Base-by-base conservation (phyloP, 345 rosid species). In the Odontarrhena argentea region DNA sequence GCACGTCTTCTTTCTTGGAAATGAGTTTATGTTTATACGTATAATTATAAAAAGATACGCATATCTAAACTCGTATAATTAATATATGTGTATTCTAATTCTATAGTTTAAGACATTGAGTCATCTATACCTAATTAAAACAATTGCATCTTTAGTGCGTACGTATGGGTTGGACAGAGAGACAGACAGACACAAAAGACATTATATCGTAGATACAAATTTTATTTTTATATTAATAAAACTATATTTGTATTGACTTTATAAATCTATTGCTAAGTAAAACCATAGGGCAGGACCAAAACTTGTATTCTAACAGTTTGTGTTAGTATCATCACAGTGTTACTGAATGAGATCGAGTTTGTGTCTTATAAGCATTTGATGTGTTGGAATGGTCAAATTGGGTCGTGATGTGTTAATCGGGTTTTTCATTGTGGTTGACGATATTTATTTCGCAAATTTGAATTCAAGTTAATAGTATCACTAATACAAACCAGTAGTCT, bases 21-120 rank as follows among this genome's bases (percentile, higher is more conserved):
- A 58, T 54, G 60, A 64, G 52, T 63, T 63, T 48, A 48, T 49
- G 65, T 71, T 4, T 38, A 63, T 56, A 71, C 65, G 70, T 72
- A 64, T 34, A 32, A 32, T 32, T 5, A 32, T 32, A 32, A 57
- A 18, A 57, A 73, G 14, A 25, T 73, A 73, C 70, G 53, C 45
- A 18, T 69, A 12, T 38, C 28, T 60, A 60, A 14, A 36, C 3
- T 34, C 28, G 32, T 55, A 55, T 55, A 47, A n/a, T 32, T 32
- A 32, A 26, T 11, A 55, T 24, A 30, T 49, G 7, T 43, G 3
- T 24, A 7, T 43, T 18, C 22, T 18, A 18, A 49, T 24, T 57
- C 4, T 56, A 55, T 34, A 42, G 22, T 32, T 18, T 32, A 5
- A 32, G 36, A 4, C 36, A 32, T 32, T 5, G 36, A 32, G 32